Evolutionary conservation across 2,329 filamentous ascomycete species (phyloP).

Genomic region (Coleophoma eucalyptorum): DNA sequence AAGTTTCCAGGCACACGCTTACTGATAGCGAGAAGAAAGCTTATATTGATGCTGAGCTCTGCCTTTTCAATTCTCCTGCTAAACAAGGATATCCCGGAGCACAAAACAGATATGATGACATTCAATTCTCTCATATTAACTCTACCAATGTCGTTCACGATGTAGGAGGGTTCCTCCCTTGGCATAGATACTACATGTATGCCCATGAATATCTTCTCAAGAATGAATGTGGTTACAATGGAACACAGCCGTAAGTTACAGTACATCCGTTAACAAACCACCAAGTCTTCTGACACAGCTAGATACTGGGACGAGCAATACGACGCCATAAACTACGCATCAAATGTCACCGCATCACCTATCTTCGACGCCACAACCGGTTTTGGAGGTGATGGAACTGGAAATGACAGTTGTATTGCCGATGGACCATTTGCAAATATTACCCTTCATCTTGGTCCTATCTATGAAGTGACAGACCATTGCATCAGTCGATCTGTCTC

Average conservation of each 20-base stretch:
- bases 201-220: slow-evolving; percentile 33
- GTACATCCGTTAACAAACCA: background rate
- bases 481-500: slow-evolving; percentile 5
- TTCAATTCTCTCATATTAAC: slow-evolving; percentile 30
- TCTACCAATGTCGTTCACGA: slow-evolving; percentile 6
- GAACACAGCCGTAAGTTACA: slow-evolving; percentile 2
- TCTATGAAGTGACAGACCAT: slow-evolving; percentile 5
- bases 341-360: slow-evolving; percentile 6
- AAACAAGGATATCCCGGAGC: slow-evolving; percentile 8
- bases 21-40: slow-evolving; percentile 7
- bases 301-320: slow-evolving; percentile 8
- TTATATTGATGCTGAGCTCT: slow-evolving; percentile 11
- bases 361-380: slow-evolving; percentile 6
- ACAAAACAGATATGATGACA: slow-evolving; percentile 32
- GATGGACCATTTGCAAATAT: slow-evolving; percentile 8
- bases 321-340: background rate
- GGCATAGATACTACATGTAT: slow-evolving; percentile 35
- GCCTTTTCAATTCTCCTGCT: slow-evolving; percentile 4
- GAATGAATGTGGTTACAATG: slow-evolving; percentile 32
- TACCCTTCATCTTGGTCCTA: slow-evolving; percentile 7
- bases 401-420: background rate
- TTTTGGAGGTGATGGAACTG: background rate
- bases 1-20: slow-evolving; percentile 3
- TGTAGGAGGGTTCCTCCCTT: slow-evolving; percentile 32
- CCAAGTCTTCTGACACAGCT: background rate